Evolutionary conservation across 2,329 filamentous ascomycete genomes (phyloP), one percentile per base, ranked within the genome.

Genomic region (Colletotrichum nymphaeae): DNA sequence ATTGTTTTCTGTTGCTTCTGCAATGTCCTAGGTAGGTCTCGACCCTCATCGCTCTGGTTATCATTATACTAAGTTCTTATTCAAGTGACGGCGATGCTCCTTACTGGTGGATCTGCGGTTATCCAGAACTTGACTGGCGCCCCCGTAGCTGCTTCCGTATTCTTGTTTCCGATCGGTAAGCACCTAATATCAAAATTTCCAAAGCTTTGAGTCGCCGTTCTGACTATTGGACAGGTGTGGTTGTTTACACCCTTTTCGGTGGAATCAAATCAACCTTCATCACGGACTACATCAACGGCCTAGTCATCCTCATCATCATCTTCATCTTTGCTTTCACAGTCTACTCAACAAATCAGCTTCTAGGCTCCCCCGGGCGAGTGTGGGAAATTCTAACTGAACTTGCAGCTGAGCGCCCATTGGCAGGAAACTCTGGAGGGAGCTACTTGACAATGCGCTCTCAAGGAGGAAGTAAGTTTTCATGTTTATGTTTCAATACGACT

Each of bases 181-280:
- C 30, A 32, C 30, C 30, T 78, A 2, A 0, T 2, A 0, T 9
- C 22, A 8, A 5, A 14, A 1, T 1, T 2, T n/a, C 8, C 1
- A 5, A 24, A 12, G 26, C 9, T 24, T 0, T 7, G 0, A 28
- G 0, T 37, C 32, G 11, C 11, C 32, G 11, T 53, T 22, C 30
- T 63, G 5, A 63, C 46, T 4, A 11, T 1, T 11, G 11, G 1
- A 8, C 19, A 74, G 72, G 72, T n/a, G 79, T 81, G 12, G 90
- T 95, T 2, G 85, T 94, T 0, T 97, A 97, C 81, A 97, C 95
- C 2, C 88, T 92, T 69, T 88, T 92, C 59, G 91, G 91, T 59
- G 95, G 95, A 7, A 94, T 97, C 81, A 97, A 97, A 83, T 94
- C 94, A 0, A 97, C 94, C 0, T 95, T 97, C 77, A 85, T 97